Evolutionary conservation across 2,329 filamentous ascomycete genomes (phyloP).

Genomic region (Phaeoacremonium minimum): DNA sequence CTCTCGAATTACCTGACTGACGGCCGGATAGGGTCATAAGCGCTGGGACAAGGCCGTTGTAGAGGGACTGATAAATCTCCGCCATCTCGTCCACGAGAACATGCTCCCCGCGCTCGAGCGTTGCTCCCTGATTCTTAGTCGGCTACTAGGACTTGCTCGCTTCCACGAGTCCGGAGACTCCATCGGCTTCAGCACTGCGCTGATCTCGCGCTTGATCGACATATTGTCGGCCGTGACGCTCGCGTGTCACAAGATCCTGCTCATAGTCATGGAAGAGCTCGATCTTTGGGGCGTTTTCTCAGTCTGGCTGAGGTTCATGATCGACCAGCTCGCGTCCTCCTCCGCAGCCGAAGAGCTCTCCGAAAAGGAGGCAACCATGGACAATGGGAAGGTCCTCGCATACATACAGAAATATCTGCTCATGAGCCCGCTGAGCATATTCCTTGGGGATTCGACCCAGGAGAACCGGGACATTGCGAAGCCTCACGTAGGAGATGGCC

Average conservation of each 20-base stretch:
- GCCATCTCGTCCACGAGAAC: conserved; percentile 78
- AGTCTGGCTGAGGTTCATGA: conserved; percentile 77
- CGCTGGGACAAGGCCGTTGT: conserved; percentile 88
- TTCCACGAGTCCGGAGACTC: conserved; percentile 67
- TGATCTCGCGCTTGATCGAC: conserved; percentile 64
- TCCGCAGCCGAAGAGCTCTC: conserved; percentile 67
- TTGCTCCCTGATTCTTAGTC: conserved; percentile 73
- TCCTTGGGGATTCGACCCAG: conserved; percentile 45
- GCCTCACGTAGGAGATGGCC: conserved; percentile 36
- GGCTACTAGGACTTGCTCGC: conserved; percentile 76
- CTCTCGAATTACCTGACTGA: no score
- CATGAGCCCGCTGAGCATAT: conserved; percentile 60
- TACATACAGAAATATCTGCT: conserved; percentile 73
- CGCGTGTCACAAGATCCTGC: conserved; percentile 68
- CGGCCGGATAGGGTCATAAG: conserved; percentile 67
- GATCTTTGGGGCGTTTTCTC: conserved; percentile 76
- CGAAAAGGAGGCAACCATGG: conserved; percentile 73
- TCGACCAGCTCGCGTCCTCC: conserved; percentile 67
- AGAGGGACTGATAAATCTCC: conserved; percentile 71
- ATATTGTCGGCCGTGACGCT: conserved; percentile 72
- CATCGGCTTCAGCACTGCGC: conserved; percentile 60
- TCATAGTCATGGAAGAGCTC: conserved; percentile 70
- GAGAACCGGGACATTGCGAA: conserved; percentile 47
- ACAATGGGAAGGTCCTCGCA: conserved; percentile 65
- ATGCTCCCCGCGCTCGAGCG: conserved; percentile 85